A percentile compares a stretch with the other conserved stretches of the same genome.
Conservation (phyloP, 495 filamentous ascomycete genomes). For the Aspergillus conjunctus region DNA sequence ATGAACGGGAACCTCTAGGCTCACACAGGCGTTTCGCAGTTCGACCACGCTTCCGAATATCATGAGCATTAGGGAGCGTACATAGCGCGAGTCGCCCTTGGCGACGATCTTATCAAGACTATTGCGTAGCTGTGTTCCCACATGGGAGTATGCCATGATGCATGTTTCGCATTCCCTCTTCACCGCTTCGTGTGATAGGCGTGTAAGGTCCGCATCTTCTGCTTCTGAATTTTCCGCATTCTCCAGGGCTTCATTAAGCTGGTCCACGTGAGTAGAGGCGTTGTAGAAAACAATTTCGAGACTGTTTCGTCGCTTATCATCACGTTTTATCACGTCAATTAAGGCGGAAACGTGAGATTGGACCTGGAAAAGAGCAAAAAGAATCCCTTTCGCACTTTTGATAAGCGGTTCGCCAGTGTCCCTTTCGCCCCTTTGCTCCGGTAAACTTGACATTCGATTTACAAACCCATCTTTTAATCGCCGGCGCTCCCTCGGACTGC, state of each 20-base stretch:
- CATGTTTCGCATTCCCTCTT: slow-evolving; percentile 71
- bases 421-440: slow-evolving; percentile 72
- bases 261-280: slow-evolving; percentile 71
- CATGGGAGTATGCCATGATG: slow-evolving; percentile 73
- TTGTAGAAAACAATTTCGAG: slow-evolving; percentile 79
- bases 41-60: slow-evolving; percentile 82
- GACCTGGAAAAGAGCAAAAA: slow-evolving; percentile 81
- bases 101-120: slow-evolving; percentile 71
- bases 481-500: slow-evolving; percentile 54
- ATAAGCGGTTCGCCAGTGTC: slow-evolving; percentile 64
- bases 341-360: slow-evolving; percentile 74
- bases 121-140: slow-evolving; percentile 68
- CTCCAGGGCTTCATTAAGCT: slow-evolving; percentile 72
- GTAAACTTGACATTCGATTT: slow-evolving; percentile 78
- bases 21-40: slow-evolving; percentile 58
- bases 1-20: slow-evolving; percentile 38
- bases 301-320: slow-evolving; percentile 65
- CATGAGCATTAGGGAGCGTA: slow-evolving; percentile 77
- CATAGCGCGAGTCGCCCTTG: slow-evolving; percentile 75
- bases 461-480: slow-evolving; percentile 60
- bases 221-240: slow-evolving; percentile 54
- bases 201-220: slow-evolving; percentile 45
- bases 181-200: slow-evolving; percentile 53
- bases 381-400: slow-evolving; percentile 81
- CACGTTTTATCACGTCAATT: slow-evolving; percentile 68